Conservation (phyloP, 2,329 filamentous ascomycete genomes). For the Trichoderma semiorbis region DNA sequence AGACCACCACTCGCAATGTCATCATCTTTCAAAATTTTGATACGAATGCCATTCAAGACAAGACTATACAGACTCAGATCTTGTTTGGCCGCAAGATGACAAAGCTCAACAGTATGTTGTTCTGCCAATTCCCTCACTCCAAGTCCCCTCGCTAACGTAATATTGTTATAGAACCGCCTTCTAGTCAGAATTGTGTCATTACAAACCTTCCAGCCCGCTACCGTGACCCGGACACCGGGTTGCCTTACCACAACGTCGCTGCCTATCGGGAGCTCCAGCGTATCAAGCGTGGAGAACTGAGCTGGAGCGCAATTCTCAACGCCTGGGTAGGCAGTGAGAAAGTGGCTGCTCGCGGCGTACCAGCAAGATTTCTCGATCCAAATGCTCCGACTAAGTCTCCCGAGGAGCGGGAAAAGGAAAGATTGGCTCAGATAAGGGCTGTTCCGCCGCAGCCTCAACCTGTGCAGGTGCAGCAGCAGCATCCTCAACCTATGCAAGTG, state of each 20-base stretch:
- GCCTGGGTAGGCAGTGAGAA: conserved; percentile 73
- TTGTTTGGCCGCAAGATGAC: conserved; percentile 58
- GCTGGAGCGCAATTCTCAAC: conserved; percentile 77
- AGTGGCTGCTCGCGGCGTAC: conserved; percentile 71
- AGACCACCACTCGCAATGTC: conserved; percentile 46
- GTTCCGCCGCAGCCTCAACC: conserved; percentile 1
- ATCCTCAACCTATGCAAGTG: neutral
- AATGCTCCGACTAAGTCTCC: conserved; percentile 19
- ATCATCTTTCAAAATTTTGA: conserved; percentile 61
- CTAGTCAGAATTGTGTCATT: conserved; percentile 67
- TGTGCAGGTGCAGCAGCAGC: neutral
- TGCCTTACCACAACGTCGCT: conserved; percentile 74
- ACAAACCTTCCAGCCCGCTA: conserved; percentile 79
- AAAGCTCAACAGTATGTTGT: conserved; percentile 51
- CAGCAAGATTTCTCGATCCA: conserved; percentile 64
- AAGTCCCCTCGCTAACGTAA: conserved; percentile 8
- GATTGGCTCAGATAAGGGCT: neutral
- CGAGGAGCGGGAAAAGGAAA: conserved; percentile 21
- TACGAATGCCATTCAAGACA: conserved; percentile 53
- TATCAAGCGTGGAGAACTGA: conserved; percentile 68
- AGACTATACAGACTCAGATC: conserved; percentile 55
- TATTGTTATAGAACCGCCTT: conserved; percentile 43
- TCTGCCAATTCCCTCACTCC: neutral
- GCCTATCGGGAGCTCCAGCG: conserved; percentile 81
- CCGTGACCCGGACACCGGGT: conserved; percentile 76